These are phyloP conservation scores for Nakaseomyces delphensis DNA, from an alignment of 1,139 yeast species.

Conservation along the genomic window DNA sequence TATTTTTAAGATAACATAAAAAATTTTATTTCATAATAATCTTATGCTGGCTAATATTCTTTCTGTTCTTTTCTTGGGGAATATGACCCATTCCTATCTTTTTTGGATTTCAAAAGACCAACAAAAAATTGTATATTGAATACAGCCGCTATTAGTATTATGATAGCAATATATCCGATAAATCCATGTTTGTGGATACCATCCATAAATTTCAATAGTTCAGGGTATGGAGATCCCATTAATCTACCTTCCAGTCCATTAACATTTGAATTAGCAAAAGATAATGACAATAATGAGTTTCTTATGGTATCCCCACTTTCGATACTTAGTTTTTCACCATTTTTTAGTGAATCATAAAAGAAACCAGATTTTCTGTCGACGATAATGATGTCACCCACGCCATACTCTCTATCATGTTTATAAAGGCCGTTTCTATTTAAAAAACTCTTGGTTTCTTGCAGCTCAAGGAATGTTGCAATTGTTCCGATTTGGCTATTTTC, in stretches of 20 bases:
- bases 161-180: slow-evolving; percentile 33
- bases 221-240: slow-evolving; percentile 41
- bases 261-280: slow-evolving; percentile 8
- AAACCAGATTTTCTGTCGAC: slow-evolving; percentile 30
- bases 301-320: slow-evolving; percentile 5
- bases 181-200: slow-evolving; percentile 38
- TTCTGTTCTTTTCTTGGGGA: background rate
- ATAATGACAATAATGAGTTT: slow-evolving; percentile 9
- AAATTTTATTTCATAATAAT: too few relatives aligned
- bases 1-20: too few relatives aligned
- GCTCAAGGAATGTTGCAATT: slow-evolving; percentile 3
- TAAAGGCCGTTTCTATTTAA: slow-evolving; percentile 37
- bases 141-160: slow-evolving; percentile 6
- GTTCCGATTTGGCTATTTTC: background rate
- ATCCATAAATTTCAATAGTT: slow-evolving; percentile 38
- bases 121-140: background rate
- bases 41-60: background rate
- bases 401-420: slow-evolving; percentile 32
- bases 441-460: background rate
- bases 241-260: slow-evolving; percentile 16
- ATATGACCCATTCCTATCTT: background rate
- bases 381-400: slow-evolving; percentile 39
- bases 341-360: slow-evolving; percentile 29
- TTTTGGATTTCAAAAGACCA: background rate
- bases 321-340: slow-evolving; percentile 25